phyloP scores from a whole-genome alignment of 768 basidiomycete genomes.

The Clathrus columnatus region DNA sequence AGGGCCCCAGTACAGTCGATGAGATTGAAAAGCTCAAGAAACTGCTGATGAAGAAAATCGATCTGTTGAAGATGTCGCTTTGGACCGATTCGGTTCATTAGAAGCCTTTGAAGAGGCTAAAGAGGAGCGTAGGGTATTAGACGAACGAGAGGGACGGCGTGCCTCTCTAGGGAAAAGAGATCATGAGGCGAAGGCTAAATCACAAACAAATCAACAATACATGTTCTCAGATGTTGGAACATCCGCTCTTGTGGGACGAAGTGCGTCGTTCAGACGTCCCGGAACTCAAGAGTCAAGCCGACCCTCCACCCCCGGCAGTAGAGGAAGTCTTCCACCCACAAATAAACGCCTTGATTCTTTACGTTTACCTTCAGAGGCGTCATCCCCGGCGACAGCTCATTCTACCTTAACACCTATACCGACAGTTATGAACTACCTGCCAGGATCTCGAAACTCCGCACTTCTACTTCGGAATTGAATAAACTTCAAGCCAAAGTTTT shows the following conservation, averaged over 20 bases:
- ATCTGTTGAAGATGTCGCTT: slow-evolving; percentile 65
- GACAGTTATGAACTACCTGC: slow-evolving; percentile 70
- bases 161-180: slow-evolving; percentile 26
- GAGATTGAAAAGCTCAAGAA: slow-evolving; percentile 88
- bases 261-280: slow-evolving; percentile 74
- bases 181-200: slow-evolving; percentile 29
- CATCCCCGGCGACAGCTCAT: slow-evolving; percentile 39
- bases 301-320: slow-evolving; percentile 51
- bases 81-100: slow-evolving; percentile 81
- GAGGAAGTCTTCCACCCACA: slow-evolving; percentile 20
- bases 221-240: slow-evolving; percentile 57
- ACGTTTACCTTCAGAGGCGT: slow-evolving; percentile 48
- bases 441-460: slow-evolving; percentile 32
- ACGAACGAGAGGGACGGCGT: slow-evolving; percentile 64
- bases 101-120: slow-evolving; percentile 84
- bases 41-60: slow-evolving; percentile 77
- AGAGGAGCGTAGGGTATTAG: slow-evolving; percentile 77
- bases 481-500: slow-evolving; percentile 89
- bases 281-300: slow-evolving; percentile 47
- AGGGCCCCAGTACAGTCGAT: slow-evolving; percentile 96
- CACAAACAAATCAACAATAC: slow-evolving; percentile 31
- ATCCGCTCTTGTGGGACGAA: slow-evolving; percentile 33
- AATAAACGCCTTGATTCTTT: slow-evolving; percentile 54
- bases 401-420: slow-evolving; percentile 81
- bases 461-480: slow-evolving; percentile 79